Conservation (phyloP, 257 asterid species). For the Nicotiana knightiana region DNA sequence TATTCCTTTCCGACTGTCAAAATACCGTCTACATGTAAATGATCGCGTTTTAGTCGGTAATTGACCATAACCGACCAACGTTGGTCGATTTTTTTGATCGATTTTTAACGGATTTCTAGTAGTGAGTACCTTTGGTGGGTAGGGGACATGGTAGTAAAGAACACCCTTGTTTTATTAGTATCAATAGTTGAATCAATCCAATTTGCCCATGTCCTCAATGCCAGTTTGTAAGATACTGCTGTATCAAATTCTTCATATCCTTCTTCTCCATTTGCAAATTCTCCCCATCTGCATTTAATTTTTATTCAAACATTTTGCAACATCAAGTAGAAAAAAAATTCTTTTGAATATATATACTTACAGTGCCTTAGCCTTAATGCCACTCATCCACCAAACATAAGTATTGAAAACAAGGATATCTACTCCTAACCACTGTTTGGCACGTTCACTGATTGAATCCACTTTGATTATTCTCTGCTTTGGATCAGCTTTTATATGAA, state of each 20-base stretch:
- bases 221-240: slow-evolving; percentile 57
- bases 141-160: slow-evolving; percentile 90
- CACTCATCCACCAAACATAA: slow-evolving; percentile 97
- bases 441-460: slow-evolving; percentile 82
- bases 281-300: slow-evolving; percentile 63
- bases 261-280: slow-evolving; percentile 72
- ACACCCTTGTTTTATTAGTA: slow-evolving; percentile 63
- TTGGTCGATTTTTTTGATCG: no score
- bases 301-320: neutral
- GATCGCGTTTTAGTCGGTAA: no score
- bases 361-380: slow-evolving; percentile 73
- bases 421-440: slow-evolving; percentile 70
- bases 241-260: slow-evolving; percentile 72
- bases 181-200: slow-evolving; percentile 82
- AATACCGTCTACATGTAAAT: no score
- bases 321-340: neutral
- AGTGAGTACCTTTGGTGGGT: slow-evolving; percentile 51
- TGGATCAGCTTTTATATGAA: slow-evolving; percentile 50
- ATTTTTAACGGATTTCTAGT: no score
- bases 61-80: no score
- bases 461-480: slow-evolving; percentile 69
- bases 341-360: slow-evolving; percentile 20
- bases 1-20: no score
- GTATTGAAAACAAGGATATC: slow-evolving; percentile 82
- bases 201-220: slow-evolving; percentile 85